Conservation (phyloP, 2,329 filamentous ascomycete species). For the Tolypocladium inflatum region DNA sequence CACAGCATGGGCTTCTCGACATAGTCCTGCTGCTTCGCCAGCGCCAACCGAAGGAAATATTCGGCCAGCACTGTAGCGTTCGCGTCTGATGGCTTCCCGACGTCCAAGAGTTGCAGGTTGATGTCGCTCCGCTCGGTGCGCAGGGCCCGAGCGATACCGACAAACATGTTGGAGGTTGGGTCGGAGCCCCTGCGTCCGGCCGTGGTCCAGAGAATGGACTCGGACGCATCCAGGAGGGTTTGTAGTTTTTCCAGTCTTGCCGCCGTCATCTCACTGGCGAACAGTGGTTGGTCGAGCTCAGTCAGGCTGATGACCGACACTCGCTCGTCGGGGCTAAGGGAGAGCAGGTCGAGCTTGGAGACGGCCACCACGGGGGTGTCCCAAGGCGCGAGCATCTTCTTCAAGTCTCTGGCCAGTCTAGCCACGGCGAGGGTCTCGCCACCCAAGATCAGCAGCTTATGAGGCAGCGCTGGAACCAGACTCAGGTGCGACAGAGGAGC, state of each 20-base stretch:
- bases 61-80: neutral
- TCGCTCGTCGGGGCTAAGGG: neutral
- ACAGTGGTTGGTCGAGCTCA: neutral
- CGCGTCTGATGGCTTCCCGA: neutral
- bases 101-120: neutral
- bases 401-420: neutral
- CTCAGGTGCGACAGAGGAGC: neutral
- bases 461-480: neutral
- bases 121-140: neutral
- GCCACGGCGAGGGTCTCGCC: conserved; percentile 1
- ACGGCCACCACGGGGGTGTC: neutral
- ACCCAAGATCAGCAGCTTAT: conserved; percentile 1
- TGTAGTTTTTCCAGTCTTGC: neutral
- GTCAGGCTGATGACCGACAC: neutral
- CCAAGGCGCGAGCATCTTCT: neutral
- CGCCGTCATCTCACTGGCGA: neutral
- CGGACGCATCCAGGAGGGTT: neutral
- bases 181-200: neutral
- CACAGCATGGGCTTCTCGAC: neutral
- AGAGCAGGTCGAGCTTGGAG: neutral
- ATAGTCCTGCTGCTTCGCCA: neutral
- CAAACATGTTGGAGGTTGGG: neutral
- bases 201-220: neutral
- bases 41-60: neutral
- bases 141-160: neutral